Evolutionary conservation across 192 early-diverging fungal genomes (phyloP).

Genomic region (Thamnidium elegans): DNA sequence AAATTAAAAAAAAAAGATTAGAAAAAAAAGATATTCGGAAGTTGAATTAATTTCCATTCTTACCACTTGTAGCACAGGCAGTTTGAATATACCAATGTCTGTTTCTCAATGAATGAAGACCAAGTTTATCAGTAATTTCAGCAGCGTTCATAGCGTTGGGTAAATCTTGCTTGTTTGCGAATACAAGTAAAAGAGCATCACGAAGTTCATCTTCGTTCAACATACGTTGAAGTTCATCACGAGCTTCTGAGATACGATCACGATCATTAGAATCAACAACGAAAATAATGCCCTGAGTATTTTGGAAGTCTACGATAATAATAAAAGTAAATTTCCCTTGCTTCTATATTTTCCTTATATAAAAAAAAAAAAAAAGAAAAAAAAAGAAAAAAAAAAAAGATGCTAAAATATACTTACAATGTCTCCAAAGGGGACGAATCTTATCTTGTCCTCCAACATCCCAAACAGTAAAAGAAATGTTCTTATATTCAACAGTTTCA

Average conservation of each 20-base stretch:
- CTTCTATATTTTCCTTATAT: neutral
- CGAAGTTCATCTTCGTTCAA: slow-evolving; percentile 94
- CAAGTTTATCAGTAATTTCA: slow-evolving; percentile 93
- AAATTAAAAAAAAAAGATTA: neutral
- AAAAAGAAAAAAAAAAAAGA: neutral
- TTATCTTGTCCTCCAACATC: slow-evolving; percentile 99
- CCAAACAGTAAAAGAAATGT: slow-evolving; percentile 98
- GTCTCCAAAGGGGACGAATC: slow-evolving; percentile 97
- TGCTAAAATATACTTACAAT: slow-evolving; percentile 62
- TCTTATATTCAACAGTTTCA: slow-evolving; percentile 97
- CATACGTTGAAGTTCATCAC: slow-evolving; percentile 93
- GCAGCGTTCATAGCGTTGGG: slow-evolving; percentile 93
- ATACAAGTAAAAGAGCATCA: slow-evolving; percentile 86
- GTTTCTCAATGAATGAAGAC: slow-evolving; percentile 75
- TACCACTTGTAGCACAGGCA: slow-evolving; percentile 76
- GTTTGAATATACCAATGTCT: slow-evolving; percentile 94
- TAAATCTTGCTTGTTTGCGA: slow-evolving; percentile 99
- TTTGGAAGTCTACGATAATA: slow-evolving; percentile 79
- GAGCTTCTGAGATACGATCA: slow-evolving; percentile 90
- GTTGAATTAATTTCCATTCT: neutral
- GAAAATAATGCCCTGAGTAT: slow-evolving; percentile 96
- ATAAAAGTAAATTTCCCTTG: neutral
- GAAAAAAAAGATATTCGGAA: neutral
- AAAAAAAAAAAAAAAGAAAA: neutral
- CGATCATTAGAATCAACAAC: slow-evolving; percentile 97